A percentile compares a stretch with the other conserved stretches of the same genome.
phyloP scores from a whole-genome alignment of 176 grass and related monocot species.

The Juncus inflexus region DNA sequence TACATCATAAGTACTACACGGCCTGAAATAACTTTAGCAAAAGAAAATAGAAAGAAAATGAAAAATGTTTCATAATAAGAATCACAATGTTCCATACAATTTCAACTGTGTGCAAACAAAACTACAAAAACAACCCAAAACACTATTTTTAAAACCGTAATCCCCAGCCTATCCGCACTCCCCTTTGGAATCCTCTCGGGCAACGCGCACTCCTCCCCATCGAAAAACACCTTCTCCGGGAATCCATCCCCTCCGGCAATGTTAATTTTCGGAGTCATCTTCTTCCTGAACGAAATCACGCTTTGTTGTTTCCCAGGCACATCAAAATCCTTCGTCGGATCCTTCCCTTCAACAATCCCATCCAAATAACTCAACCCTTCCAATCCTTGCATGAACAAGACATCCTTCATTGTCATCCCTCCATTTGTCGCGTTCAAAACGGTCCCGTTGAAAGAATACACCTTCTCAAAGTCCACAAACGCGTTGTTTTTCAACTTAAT shows the following conservation, averaged over 20 bases:
- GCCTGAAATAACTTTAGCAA: no score
- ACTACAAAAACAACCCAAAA: conserved; percentile 23
- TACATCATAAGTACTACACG: no score
- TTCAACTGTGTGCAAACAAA: background rate
- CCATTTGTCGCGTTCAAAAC: conserved; percentile 19
- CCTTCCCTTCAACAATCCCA: conserved; percentile 42
- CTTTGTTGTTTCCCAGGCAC: conserved; percentile 87
- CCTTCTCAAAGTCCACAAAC: conserved; percentile 24
- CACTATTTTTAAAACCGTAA: conserved; percentile 12
- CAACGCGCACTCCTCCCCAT: conserved; percentile 81
- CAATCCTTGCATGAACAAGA: conserved; percentile 79
- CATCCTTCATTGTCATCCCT: conserved; percentile 34
- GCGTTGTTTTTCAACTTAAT: conserved; percentile 43
- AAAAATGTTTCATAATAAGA: no score
- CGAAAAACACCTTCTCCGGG: conserved; percentile 70
- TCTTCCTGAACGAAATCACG: conserved; percentile 64
- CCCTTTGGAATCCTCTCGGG: conserved; percentile 44
- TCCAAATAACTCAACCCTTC: conserved; percentile 51
- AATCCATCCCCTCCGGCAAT: conserved; percentile 57
- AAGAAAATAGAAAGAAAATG: no score
- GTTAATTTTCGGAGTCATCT: conserved; percentile 42
- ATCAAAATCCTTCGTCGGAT: conserved; percentile 6
- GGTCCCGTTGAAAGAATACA: conserved; percentile 90
- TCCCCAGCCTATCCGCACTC: background rate
- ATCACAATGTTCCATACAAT: no score